Evolutionary conservation across 2,329 filamentous ascomycete species (phyloP).

Genomic region (Stenocarpella maydis): DNA sequence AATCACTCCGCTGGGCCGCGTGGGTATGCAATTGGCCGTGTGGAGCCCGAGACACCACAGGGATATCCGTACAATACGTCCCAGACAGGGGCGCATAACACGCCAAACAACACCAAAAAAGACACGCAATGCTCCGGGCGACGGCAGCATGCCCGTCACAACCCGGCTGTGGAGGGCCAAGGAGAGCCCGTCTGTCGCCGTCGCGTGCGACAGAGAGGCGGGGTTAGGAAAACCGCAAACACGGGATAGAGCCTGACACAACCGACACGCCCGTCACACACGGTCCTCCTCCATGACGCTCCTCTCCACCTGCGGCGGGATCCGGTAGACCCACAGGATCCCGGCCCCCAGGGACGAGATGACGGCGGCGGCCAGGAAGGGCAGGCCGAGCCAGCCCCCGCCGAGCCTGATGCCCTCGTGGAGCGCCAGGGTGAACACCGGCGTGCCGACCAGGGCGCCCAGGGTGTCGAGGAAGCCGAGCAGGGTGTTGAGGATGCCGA

Average conservation of each 20-base stretch:
- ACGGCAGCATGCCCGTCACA: not conserved
- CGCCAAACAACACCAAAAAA: not conserved
- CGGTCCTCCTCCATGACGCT: slow-evolving; percentile 6
- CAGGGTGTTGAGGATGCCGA: slow-evolving; percentile 62
- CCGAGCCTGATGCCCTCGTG: slow-evolving; percentile 55
- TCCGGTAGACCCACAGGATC: slow-evolving; percentile 44
- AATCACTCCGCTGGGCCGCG: not conserved
- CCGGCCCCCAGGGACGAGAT: slow-evolving; percentile 43
- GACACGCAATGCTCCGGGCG: not conserved
- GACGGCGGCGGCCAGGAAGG: slow-evolving; percentile 51
- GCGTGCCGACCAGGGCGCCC: slow-evolving; percentile 56
- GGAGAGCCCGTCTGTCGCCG: not conserved
- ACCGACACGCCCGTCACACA: not conserved
- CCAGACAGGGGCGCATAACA: not conserved
- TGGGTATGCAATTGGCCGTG: not conserved
- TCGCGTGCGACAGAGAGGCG: no score
- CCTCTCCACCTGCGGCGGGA: slow-evolving; percentile 33
- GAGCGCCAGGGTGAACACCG: slow-evolving; percentile 56
- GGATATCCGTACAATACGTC: not conserved
- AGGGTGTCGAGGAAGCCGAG: slow-evolving; percentile 59
- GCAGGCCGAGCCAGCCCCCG: slow-evolving; percentile 58
- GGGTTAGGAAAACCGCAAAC: not conserved
- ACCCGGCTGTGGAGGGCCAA: not conserved
- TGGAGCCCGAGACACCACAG: not conserved
- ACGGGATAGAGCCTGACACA: not conserved